A percentile compares a stretch with the other conserved stretches of the same genome.
phyloP scores from a whole-genome alignment of 2,329 filamentous ascomycete species.

The Aspergillus tamarii region DNA sequence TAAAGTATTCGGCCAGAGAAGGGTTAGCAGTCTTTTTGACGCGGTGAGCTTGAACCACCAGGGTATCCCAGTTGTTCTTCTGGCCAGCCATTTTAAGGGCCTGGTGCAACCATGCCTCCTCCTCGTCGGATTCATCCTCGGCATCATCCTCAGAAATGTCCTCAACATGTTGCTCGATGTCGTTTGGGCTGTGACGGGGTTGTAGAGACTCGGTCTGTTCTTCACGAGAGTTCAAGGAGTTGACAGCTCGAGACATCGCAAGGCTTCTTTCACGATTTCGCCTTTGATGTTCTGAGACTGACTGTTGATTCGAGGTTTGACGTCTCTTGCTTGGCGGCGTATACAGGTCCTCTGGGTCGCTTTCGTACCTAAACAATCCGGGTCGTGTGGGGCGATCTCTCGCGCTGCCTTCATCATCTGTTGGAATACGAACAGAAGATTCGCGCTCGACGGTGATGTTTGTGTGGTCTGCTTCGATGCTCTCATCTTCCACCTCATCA shows the following conservation, averaged over 20 bases:
- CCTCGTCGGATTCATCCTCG: not conserved
- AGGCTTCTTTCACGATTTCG: not conserved
- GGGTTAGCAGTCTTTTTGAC: conserved; percentile 5
- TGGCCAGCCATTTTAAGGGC: conserved; percentile 25
- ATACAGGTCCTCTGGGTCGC: not conserved
- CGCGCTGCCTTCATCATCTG: not conserved
- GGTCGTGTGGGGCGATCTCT: not conserved
- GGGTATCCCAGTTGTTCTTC: conserved; percentile 24
- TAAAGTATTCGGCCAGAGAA: not conserved
- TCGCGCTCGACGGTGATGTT: not conserved
- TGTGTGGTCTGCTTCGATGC: not conserved
- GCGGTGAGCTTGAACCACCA: conserved; percentile 14
- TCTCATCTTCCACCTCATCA: not conserved
- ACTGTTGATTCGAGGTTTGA: not conserved
- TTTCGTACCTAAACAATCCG: not conserved
- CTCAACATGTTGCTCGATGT: not conserved
- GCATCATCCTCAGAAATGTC: not conserved
- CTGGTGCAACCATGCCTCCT: conserved; percentile 20
- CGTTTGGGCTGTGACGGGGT: not conserved
- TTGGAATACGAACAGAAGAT: not conserved
- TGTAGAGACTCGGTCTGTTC: not conserved
- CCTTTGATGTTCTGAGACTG: no score
- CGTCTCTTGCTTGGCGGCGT: not conserved
- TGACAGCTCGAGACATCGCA: not conserved
- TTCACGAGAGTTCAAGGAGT: not conserved